Evolutionary conservation across 306 rosid species (phyloP), one percentile per base, ranked within the genome.

Genomic region (Cucurbita moschata): DNA sequence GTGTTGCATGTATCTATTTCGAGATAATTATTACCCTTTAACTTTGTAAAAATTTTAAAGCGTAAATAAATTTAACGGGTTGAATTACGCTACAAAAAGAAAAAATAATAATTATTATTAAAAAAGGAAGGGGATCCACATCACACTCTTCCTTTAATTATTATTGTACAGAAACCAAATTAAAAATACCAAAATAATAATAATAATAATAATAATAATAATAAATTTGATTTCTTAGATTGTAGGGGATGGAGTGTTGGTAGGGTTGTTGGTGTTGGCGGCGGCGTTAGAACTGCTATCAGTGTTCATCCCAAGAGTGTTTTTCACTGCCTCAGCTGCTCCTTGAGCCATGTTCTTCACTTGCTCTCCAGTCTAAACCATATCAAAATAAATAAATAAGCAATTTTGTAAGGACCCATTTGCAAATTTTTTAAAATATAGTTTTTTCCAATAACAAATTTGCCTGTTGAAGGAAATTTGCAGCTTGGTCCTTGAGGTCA

Each of bases 251-350:
- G 46, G 49, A 40, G 3, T 1, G 10, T 30, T 10, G 54, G 18
- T 3, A 12, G 72, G 35, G 47, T 1, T 18, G 54, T 10, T 19
- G 18, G 49, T 10, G 18, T 18, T 42, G 71, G 30, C 15, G 54
- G 26, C 15, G 43, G 26, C 6, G 63, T 35, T 15, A 26, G 75
- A 8, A 7, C 21, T 51, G 47, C 11, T 54, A 39, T 72, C 76
- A 11, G 50, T 54, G 76, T 72, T 72, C 87, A 92, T 47, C 0
- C 97, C 97, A 39, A 88, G 10, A 0, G 97, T 85, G 6, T 72
- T 23, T 46, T 89, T 92, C 67, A 85, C 83, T 0, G 89, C 83
- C 4, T 88, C 87, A 7, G 89, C 61, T 3, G 86, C 90, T 19
- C 86, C 81, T 11, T 81, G 85, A 0, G 94, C 89, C 83, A 80